Evolutionary conservation across 2,329 filamentous ascomycete genomes (phyloP), one percentile per base, ranked within the genome.

Genomic region (Cercospora berteroae): DNA sequence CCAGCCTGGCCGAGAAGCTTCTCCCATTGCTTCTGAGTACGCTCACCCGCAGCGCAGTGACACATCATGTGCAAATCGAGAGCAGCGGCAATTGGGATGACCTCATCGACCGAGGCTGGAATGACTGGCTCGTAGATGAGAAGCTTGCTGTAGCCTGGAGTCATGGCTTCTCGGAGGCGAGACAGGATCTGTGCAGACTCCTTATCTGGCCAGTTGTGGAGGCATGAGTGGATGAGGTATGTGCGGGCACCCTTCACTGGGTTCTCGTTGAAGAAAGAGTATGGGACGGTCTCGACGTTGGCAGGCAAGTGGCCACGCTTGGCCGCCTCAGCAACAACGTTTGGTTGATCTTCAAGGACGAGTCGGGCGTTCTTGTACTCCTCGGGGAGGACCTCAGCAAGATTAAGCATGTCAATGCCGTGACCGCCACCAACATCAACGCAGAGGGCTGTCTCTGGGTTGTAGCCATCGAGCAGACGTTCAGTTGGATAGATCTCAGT

Each of bases 11-110:
- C 44, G 44, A 48, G 44, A 48, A 48, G 44, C 44, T 48, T 48
- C 44, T 48, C 44, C 44, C 44, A 48, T 23, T 48, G 44, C 44
- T 48, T 48, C 44, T 48, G 44, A 6, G 44, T 48, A 48, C 44
- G 44, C 44, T 48, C 44, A 13, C 44, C 44, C 23, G 44, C 44
- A 23, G 44, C 44, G 44, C 44, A 48, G 44, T 48, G 44, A 7
- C 44, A 68, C 78, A 83, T 79, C 80, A 83, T 81, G 36, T 77
- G 72, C 63, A 81, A 71, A 71, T 83, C 82, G 36, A 81, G 68
- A n/a, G 48, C 62, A 6, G 71, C 66, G 18, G 55, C 18, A 2
- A 20, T 48, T n/a, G 60, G 27, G 10, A 57, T 55, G 59, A 42
- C 60, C 10, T 70, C 65, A 2, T 60, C 57, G 6, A 61, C 42